Evolutionary conservation across 495 filamentous ascomycete species (phyloP).

Genomic region (Penicillium cataractarum): DNA sequence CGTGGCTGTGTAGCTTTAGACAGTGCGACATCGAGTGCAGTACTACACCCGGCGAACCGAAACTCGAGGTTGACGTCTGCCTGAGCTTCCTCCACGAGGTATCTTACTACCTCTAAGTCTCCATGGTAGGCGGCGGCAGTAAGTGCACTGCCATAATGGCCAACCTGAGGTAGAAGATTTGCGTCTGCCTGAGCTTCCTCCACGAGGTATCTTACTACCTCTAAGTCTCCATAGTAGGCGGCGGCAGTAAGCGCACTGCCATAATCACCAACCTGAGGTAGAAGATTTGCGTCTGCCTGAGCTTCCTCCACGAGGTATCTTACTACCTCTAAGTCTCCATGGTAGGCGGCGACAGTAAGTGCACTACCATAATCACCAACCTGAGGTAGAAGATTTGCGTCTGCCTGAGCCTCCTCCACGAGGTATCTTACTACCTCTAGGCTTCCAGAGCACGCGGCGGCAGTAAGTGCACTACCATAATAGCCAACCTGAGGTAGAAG

Average conservation of each 20-base stretch:
- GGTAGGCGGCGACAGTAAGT: neutral
- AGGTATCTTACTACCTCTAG: neutral
- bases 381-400: too few relatives aligned
- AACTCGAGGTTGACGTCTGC: neutral
- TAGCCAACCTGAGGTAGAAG: too few relatives aligned
- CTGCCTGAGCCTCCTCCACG: too few relatives aligned
- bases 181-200: neutral
- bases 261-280: neutral
- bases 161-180: neutral
- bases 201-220: neutral
- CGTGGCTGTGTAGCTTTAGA: too few relatives aligned
- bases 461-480: neutral
- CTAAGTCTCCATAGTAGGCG: neutral
- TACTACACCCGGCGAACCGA: neutral
- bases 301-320: too few relatives aligned
- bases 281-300: too few relatives aligned
- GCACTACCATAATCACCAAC: neutral
- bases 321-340: neutral
- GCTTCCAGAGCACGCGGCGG: too few relatives aligned
- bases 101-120: neutral
- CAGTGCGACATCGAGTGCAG: neutral
- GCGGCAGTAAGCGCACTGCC: neutral
- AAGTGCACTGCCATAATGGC: neutral
- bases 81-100: neutral
- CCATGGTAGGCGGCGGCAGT: neutral